Conservation (phyloP, 441 rosid genomes). For the Codiaeum variegatum region DNA sequence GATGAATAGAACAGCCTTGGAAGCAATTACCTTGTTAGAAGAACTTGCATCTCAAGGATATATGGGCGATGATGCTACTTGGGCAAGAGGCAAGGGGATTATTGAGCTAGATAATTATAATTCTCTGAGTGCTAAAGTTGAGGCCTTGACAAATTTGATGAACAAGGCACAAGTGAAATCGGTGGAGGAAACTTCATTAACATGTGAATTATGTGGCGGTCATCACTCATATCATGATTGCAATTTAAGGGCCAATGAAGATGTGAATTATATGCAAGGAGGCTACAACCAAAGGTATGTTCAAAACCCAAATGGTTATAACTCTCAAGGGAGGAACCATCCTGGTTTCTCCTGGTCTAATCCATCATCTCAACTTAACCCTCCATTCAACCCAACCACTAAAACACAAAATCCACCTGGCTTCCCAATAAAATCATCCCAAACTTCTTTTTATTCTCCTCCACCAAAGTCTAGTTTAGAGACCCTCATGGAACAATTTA, state of each 20-base stretch:
- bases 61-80: too few relatives aligned
- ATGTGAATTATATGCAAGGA: not conserved
- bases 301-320: not conserved
- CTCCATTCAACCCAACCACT: not conserved
- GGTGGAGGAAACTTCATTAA: not conserved
- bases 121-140: not conserved
- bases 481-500: not conserved
- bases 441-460: too few relatives aligned
- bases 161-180: not conserved
- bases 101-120: too few relatives aligned
- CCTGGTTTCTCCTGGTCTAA: not conserved
- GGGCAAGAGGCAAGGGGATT: too few relatives aligned
- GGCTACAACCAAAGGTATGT: not conserved
- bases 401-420: too few relatives aligned
- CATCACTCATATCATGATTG: not conserved
- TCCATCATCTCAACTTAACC: not conserved
- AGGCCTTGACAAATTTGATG: not conserved
- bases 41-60: too few relatives aligned
- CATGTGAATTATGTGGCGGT: not conserved
- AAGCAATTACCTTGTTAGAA: too few relatives aligned
- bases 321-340: not conserved
- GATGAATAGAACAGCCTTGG: too few relatives aligned
- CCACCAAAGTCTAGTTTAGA: not conserved
- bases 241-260: not conserved
- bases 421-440: too few relatives aligned